Conservation (phyloP, 768 basidiomycete genomes). For the Boletus vermiculosoides region DNA sequence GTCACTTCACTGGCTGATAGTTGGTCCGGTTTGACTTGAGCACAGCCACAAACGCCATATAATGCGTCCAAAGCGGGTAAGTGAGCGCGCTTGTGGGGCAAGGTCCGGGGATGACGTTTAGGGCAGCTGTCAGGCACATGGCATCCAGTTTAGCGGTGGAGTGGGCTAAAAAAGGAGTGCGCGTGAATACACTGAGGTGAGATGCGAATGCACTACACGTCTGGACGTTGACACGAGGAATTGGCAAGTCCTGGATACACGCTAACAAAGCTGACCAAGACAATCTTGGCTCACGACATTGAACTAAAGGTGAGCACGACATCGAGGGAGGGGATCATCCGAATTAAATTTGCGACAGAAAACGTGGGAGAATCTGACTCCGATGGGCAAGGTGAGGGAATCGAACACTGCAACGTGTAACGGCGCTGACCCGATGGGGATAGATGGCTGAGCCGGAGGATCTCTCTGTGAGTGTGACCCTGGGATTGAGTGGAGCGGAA, state of each 20-base stretch:
- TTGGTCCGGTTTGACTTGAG: not conserved
- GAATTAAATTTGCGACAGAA: constrained; percentile 42
- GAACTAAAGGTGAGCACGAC: constrained; percentile 62
- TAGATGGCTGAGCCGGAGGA: constrained; percentile 94
- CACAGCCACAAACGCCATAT: constrained; percentile 86
- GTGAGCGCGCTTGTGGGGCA: constrained; percentile 9
- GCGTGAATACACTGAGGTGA: constrained; percentile 80
- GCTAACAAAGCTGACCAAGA: constrained; percentile 84
- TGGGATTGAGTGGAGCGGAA: not conserved
- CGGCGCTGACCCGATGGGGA: constrained; percentile 22
- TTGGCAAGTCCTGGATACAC: constrained; percentile 84
- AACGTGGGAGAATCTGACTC: constrained; percentile 83
- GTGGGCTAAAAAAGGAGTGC: constrained; percentile 88
- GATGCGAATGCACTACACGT: not conserved
- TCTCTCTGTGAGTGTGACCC: constrained; percentile 55
- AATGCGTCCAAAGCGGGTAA: constrained; percentile 92
- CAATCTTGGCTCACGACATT: constrained; percentile 70
- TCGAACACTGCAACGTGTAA: not conserved
- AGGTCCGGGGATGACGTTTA: constrained; percentile 5
- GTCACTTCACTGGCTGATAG: not conserved
- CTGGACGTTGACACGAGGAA: not conserved
- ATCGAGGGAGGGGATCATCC: not conserved
- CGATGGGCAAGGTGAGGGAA: constrained; percentile 69
- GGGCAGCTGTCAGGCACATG: constrained; percentile 86
- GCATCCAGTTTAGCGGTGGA: constrained; percentile 90